Percentiles rank a stretch among this genome's conserved stretches.
Conservation (phyloP, 768 basidiomycete species). For the Tremella yokohamensis region DNA sequence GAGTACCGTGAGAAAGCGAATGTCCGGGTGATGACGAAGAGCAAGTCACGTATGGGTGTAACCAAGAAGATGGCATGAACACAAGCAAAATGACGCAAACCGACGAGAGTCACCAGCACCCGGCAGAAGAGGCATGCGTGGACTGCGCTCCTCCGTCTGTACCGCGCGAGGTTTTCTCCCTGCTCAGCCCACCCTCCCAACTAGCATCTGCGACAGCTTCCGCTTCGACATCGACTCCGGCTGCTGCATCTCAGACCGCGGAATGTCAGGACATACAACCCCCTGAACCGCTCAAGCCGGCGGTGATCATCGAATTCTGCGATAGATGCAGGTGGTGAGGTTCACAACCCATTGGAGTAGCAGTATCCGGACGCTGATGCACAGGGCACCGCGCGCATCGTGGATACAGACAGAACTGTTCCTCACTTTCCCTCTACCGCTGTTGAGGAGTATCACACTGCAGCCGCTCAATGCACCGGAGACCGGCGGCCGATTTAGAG, state of each 20-base stretch:
- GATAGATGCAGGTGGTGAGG: constrained; percentile 82
- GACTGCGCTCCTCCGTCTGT: constrained; percentile 4
- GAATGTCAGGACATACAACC: constrained; percentile 19
- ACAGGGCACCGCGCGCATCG: constrained; percentile 83
- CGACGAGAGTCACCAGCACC: neutral
- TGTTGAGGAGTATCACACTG: constrained; percentile 64
- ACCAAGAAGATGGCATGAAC: too few relatives aligned
- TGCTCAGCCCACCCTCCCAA: neutral
- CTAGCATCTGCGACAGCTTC: neutral
- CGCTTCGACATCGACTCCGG: constrained; percentile 1
- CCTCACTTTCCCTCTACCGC: constrained; percentile 81
- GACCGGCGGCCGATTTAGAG: constrained; percentile 82
- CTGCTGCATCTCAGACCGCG: neutral
- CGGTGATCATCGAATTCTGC: constrained; percentile 85
- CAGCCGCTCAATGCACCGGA: constrained; percentile 74
- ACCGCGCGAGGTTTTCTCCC: neutral
- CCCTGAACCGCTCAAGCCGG: constrained; percentile 52
- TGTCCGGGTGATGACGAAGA: too few relatives aligned
- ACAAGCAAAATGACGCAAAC: too few relatives aligned
- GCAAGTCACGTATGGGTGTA: too few relatives aligned
- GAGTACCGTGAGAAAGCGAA: too few relatives aligned
- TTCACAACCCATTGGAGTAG: neutral
- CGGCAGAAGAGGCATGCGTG: constrained; percentile 2
- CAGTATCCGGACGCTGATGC: neutral
- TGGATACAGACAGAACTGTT: constrained; percentile 93